Percentiles rank a stretch among this genome's conserved stretches.
Evolutionary conservation across 78 protist genomes (phyloP).

Genomic region (Polysphondylium violaceum): DNA sequence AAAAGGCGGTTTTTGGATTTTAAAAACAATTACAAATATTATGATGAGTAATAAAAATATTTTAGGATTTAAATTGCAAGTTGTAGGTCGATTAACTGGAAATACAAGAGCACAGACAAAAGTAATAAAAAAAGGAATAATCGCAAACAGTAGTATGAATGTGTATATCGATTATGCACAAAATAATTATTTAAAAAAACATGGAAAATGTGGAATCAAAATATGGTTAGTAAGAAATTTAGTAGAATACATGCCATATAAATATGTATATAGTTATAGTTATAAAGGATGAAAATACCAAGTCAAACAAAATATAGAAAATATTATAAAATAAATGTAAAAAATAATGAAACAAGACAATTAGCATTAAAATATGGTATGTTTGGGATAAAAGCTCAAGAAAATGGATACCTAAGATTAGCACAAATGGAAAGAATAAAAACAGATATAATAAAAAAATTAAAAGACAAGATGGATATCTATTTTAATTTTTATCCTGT

Average conservation of each 20-base stretch:
- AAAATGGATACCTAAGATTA: not conserved
- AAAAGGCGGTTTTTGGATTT: not conserved
- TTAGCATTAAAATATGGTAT: not conserved
- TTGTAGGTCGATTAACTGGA: slow-evolving; percentile 8
- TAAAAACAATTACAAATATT: not conserved
- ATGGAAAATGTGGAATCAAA: slow-evolving; percentile 21
- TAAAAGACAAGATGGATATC: not conserved
- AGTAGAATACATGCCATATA: slow-evolving; percentile 13
- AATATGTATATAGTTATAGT: slow-evolving; percentile 12
- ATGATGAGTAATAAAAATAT: not conserved
- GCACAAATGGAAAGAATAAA: not conserved
- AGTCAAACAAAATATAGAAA: no score
- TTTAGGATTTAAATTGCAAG: slow-evolving; percentile 3
- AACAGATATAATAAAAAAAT: not conserved
- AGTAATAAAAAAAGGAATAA: slow-evolving; percentile 5
- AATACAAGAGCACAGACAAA: not conserved
- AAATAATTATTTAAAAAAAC: not conserved
- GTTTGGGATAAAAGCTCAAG: not conserved
- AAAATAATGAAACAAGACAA: not conserved
- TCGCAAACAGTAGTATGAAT: slow-evolving; percentile 15
- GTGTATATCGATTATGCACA: slow-evolving; percentile 22
- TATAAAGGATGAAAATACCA: not conserved
- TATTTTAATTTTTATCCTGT: not conserved
- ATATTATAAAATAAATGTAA: no score
- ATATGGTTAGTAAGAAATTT: slow-evolving; percentile 4